Evolutionary conservation across 495 filamentous ascomycete genomes (phyloP), one percentile per base, ranked within the genome.

Genomic region (Aspergillus incahuasiensis): DNA sequence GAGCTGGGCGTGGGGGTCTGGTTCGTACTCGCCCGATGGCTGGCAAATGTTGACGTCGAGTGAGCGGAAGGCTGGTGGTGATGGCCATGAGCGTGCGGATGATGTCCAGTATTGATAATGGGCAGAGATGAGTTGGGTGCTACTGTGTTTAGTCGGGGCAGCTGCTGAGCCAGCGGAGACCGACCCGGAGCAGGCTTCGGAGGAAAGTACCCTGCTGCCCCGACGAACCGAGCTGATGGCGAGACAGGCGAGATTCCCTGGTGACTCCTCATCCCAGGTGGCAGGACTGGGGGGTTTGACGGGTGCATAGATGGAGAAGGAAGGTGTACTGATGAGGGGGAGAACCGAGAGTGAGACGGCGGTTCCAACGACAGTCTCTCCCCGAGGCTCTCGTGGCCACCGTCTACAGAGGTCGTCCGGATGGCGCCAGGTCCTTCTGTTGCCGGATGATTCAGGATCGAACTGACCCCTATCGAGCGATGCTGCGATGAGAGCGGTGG

Each of bases 231-330:
- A 41, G 70, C 70, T 3, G 80, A 73, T 19, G 87, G 86, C 15
- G 87, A 89, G 53, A 77, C 76, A 19, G 87, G 86, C 32, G 82
- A 85, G 61, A 88, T 73, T n/a, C 84, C 77, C 52, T 77, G 76
- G 46, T 83, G 77, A 19, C 68, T 63, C 57, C 62, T 66, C 65
- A 61, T 72, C 58, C 55, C 73, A 43, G 69, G 68, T 50, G 65
- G 79, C 47, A 74, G 65, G 4, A 68, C 71, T 55, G 54, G 59
- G 32, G 50, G 70, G 41, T 64, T 67, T 56, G 46, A 61, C 50
- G 60, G 65, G 53, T 59, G 70, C 19, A 58, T 56, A 24, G 76
- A 61, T 49, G 73, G 66, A 48, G 60, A 69, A 43, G 62, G 61
- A 13, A 68, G 57, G 43, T 71, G 71, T 19, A 65, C 59, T 22